Conservation (phyloP, 108 stramenopile genomes). For the Epipyxis sp. region DNA sequence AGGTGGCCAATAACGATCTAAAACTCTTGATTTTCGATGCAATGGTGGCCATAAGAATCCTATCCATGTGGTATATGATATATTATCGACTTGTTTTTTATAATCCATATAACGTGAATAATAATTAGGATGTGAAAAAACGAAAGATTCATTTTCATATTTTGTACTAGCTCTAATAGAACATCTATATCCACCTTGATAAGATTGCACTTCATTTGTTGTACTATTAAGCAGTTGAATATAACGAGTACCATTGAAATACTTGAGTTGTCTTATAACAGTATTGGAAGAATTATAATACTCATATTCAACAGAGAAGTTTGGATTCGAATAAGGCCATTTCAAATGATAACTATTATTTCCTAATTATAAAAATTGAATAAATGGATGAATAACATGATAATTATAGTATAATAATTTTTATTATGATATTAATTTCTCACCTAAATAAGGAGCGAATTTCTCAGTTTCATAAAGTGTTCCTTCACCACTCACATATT, state of each 20-base stretch:
- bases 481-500: slow-evolving; percentile 60
- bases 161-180: slow-evolving; percentile 68
- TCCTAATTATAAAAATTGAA: too few species aligned
- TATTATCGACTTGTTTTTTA: slow-evolving; percentile 61
- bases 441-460: slow-evolving; percentile 61
- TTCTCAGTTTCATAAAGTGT: slow-evolving; percentile 45
- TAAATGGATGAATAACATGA: background rate
- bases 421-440: slow-evolving; percentile 39
- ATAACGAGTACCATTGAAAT: slow-evolving; percentile 31
- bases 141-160: slow-evolving; percentile 64
- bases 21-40: slow-evolving; percentile 53
- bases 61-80: slow-evolving; percentile 62
- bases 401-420: slow-evolving; percentile 8
- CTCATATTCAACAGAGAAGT: slow-evolving; percentile 49
- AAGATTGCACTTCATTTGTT: background rate
- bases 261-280: slow-evolving; percentile 32
- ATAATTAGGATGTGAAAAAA: slow-evolving; percentile 71
- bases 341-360: slow-evolving; percentile 31
- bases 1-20: background rate
- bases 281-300: slow-evolving; percentile 52
- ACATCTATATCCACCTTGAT: slow-evolving; percentile 75
- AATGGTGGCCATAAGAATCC: slow-evolving; percentile 65
- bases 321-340: slow-evolving; percentile 66
- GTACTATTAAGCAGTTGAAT: background rate
- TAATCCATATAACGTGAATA: slow-evolving; percentile 67